A percentile compares a stretch with the other conserved stretches of the same genome.
Conservation (phyloP, 805 yeast genomes). For the Ogataea thermomethanolica region DNA sequence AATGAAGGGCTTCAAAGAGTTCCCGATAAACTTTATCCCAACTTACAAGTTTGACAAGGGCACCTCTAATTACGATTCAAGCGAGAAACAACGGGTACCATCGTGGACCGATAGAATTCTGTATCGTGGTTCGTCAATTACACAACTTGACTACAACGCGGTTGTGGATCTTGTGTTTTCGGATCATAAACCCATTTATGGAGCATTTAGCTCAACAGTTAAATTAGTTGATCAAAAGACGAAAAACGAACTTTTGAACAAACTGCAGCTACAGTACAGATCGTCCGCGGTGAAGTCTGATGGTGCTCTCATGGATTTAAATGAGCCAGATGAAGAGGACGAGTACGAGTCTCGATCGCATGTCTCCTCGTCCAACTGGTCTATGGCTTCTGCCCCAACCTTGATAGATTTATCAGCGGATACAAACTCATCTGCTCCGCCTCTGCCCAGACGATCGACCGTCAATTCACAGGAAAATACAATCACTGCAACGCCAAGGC, state of each 20-base stretch:
- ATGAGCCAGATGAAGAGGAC: conserved; percentile 25
- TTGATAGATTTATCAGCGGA: conserved; percentile 24
- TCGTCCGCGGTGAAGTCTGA: conserved; percentile 19
- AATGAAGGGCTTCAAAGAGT: conserved; percentile 73
- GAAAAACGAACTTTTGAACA: conserved; percentile 51
- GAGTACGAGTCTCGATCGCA: conserved; percentile 7
- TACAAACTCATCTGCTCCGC: conserved; percentile 8
- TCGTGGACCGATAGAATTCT: conserved; percentile 95
- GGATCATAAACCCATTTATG: conserved; percentile 92
- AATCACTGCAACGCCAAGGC: conserved; percentile 12
- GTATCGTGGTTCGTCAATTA: conserved; percentile 53
- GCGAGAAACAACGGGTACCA: conserved; percentile 90
- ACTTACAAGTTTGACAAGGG: conserved; percentile 92
- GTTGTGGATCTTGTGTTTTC: conserved; percentile 60
- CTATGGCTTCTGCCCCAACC: conserved; percentile 22
- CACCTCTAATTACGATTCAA: conserved; percentile 73
- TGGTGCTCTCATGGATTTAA: conserved; percentile 28
- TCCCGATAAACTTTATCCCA: conserved; percentile 74
- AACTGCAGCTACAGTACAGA: conserved; percentile 59
- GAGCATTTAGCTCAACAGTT: conserved; percentile 65
- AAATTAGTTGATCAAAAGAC: conserved; percentile 63
- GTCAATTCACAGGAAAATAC: conserved; percentile 12
- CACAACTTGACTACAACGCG: conserved; percentile 66
- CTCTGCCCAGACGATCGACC: conserved; percentile 16
- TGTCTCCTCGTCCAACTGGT: conserved; percentile 17